These are phyloP conservation scores for Trichoderma asperellum DNA, from an alignment of 2,329 filamentous ascomycete genomes.

Conservation along the genomic window DNA sequence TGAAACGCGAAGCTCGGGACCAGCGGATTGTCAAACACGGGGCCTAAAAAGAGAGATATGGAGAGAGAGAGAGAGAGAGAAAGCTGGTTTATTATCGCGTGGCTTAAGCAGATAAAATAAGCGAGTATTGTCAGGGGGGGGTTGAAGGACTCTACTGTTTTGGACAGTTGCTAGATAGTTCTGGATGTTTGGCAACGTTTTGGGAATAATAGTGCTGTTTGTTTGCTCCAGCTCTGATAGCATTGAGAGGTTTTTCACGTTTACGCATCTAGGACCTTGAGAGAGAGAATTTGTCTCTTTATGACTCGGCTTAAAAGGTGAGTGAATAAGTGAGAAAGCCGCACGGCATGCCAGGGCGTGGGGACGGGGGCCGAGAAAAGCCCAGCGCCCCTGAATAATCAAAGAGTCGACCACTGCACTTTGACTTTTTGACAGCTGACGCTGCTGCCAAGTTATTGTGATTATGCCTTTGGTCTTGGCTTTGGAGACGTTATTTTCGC, in stretches of 20 bases:
- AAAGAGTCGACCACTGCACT: not conserved
- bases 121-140: not conserved
- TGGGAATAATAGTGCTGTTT: not conserved
- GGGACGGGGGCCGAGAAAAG: constrained; percentile 4
- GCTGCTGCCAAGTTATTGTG: not conserved
- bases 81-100: not conserved
- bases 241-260: not conserved
- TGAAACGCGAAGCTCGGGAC: constrained; percentile 23
- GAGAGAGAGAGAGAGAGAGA: not conserved
- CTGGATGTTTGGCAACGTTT: not conserved
- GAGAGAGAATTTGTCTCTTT: not conserved
- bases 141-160: not conserved
- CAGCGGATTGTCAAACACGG: constrained; percentile 14
- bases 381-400: not conserved
- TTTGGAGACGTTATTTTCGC: not conserved
- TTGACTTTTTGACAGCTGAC: not conserved
- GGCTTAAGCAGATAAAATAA: not conserved
- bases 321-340: not conserved
- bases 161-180: not conserved
- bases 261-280: not conserved
- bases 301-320: not conserved
- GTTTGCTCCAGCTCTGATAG: not conserved
- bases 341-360: not conserved
- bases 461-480: not conserved
- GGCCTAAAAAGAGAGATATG: not conserved